Conservation (phyloP, 805 yeast species). For the Saccharomyces kudriavzevii region DNA sequence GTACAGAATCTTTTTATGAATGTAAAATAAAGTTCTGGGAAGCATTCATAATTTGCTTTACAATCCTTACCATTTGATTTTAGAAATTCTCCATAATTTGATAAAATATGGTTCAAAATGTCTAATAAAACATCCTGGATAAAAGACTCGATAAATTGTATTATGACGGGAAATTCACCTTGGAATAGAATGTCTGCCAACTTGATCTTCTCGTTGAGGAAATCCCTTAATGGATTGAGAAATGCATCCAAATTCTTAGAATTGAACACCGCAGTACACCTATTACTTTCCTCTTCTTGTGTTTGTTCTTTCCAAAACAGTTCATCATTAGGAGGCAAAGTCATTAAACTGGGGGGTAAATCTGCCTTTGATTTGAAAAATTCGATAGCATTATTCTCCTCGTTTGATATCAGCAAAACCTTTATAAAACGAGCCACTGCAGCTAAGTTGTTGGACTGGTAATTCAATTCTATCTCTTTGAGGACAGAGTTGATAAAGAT, state of each 20-base stretch:
- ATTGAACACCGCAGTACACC: conserved; percentile 1
- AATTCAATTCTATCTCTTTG: conserved; percentile 56
- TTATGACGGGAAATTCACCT: conserved; percentile 33
- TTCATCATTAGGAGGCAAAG: background rate
- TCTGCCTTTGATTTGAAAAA: conserved; percentile 33
- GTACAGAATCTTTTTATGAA: conserved; percentile 28
- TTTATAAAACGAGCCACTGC: conserved; percentile 28
- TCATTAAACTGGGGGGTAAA: background rate
- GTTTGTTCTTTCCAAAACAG: background rate
- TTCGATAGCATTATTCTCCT: conserved; percentile 33
- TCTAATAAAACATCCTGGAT: conserved; percentile 32
- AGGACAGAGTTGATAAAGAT: conserved; percentile 65
- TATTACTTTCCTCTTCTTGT: background rate
- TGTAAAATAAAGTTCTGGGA: conserved; percentile 29
- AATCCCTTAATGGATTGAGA: conserved; percentile 22
- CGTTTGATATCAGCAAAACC: conserved; percentile 32
- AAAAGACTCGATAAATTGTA: conserved; percentile 33
- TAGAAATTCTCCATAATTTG: conserved; percentile 10
- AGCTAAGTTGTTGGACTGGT: conserved; percentile 39
- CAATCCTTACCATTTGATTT: conserved; percentile 16
- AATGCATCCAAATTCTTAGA: conserved; percentile 18
- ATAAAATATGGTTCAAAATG: conserved; percentile 13
- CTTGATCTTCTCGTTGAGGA: conserved; percentile 31
- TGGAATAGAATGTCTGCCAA: conserved; percentile 35
- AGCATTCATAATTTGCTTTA: conserved; percentile 4